Conservation (phyloP, 2,329 filamentous ascomycete genomes). For the Penicillium psychrosexuale region DNA sequence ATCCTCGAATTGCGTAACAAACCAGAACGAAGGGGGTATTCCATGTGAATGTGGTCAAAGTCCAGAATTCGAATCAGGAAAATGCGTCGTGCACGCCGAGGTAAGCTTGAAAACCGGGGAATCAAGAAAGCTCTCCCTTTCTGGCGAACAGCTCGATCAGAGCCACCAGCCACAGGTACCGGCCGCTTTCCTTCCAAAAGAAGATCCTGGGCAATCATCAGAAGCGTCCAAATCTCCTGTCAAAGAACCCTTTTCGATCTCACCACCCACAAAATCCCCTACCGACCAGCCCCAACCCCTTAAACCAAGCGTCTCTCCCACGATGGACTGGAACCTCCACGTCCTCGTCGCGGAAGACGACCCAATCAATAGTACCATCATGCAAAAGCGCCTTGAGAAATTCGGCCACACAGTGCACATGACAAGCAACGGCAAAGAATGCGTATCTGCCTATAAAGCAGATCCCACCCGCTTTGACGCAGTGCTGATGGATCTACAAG, state of each 20-base stretch:
- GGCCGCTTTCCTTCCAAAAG: neutral
- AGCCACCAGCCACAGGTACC: neutral
- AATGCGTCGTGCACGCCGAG: conserved; percentile 12
- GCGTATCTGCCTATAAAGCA: conserved; percentile 67
- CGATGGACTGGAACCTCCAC: conserved; percentile 15
- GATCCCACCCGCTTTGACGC: conserved; percentile 66
- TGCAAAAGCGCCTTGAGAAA: conserved; percentile 76
- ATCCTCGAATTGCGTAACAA: neutral
- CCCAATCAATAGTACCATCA: conserved; percentile 77
- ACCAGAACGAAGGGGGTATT: neutral
- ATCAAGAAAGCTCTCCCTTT: conserved; percentile 12
- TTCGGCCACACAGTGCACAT: conserved; percentile 68
- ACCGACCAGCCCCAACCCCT: neutral
- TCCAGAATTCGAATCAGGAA: neutral
- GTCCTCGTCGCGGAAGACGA: conserved; percentile 85
- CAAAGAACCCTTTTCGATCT: neutral
- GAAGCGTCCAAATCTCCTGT: neutral
- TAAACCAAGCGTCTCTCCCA: neutral
- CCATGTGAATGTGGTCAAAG: conserved; percentile 12
- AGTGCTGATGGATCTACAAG: conserved; percentile 90
- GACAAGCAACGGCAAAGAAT: conserved; percentile 82
- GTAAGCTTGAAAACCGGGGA: conserved; percentile 11
- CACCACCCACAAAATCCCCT: neutral
- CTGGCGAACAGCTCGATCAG: conserved; percentile 3
- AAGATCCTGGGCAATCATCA: neutral